Evolutionary conservation across 2,329 filamentous ascomycete genomes (phyloP), one percentile per base, ranked within the genome.

Genomic region (Hymenoscyphus infarciens): DNA sequence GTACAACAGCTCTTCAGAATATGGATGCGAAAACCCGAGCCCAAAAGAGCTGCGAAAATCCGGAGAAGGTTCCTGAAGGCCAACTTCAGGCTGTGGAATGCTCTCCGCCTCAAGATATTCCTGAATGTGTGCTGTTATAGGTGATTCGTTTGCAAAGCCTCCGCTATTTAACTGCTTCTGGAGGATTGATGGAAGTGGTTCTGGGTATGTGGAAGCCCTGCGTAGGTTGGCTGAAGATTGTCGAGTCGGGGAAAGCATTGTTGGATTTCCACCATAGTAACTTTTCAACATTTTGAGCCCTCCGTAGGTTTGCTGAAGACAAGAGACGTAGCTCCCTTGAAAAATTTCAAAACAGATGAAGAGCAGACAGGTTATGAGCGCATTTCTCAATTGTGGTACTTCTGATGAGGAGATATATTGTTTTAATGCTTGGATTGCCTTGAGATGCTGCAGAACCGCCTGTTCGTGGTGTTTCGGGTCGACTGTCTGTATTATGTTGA

Each of bases 241-340:
- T 25, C 38, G 61, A 60, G 68, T 64, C 45, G 66, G 67, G 64
- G 65, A 66, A 16, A 64, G 63, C 31, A 63, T 61, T 1, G 68
- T 69, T 29, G 66, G 65, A n/a, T 64, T 68, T 45, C 68, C 67
- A 45, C 57, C 53, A 60, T 72, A 73, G 56, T 73, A 71, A 39
- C 67, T 79, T 59, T 85, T 81, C 16, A 87, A 72, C 3, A 87
- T 74, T 16, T 77, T 75, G 25, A 88, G 77, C 1, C 85, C 85
- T 3, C 76, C 82, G 70, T 87, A 84, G 31, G 86, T 86, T 69
- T 87, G 85, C 19, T 77, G 71, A 56, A 87, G 85, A 57, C 83
- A 83, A 64, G 85, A 83, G 65, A 79, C 80, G 71, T 86, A 83
- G 65, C 86, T 81, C 6, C 71, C 72, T 63, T 71, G 67, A n/a